Percentiles rank a stretch among this genome's conserved stretches.
Conservation (phyloP, 495 filamentous ascomycete genomes). For the Immersiella caudata region DNA sequence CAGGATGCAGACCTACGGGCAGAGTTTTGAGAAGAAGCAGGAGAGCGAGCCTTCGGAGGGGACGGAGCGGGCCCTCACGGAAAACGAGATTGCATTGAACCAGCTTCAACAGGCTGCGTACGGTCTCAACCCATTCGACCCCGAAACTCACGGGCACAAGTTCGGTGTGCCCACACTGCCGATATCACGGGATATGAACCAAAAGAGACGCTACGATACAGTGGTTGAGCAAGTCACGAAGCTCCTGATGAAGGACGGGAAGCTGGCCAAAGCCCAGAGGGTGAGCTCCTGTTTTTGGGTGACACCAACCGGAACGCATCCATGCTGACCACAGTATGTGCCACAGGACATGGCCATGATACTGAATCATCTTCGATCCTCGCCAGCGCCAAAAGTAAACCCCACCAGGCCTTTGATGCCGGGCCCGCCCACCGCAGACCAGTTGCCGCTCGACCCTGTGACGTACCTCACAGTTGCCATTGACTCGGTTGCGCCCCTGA, state of each 20-base stretch:
- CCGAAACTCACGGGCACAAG: constrained; percentile 62
- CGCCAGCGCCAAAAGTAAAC: constrained; percentile 71
- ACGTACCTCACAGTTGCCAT: constrained; percentile 84
- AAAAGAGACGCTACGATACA: constrained; percentile 78
- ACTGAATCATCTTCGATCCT: constrained; percentile 83
- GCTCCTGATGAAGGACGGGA: constrained; percentile 87
- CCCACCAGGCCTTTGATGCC: constrained; percentile 71
- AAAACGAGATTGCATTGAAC: constrained; percentile 42
- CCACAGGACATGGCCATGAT: constrained; percentile 82
- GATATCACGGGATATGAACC: constrained; percentile 60
- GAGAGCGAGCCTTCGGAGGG: not conserved
- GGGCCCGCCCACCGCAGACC: constrained; percentile 67
- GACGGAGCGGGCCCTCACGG: not conserved
- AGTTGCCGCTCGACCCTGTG: constrained; percentile 77
- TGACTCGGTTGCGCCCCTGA: constrained; percentile 90
- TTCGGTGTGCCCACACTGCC: constrained; percentile 71
- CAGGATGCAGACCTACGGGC: constrained; percentile 4
- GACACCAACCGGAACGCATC: not conserved
- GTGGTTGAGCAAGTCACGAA: constrained; percentile 84
- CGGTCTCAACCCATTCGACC: constrained; percentile 35
- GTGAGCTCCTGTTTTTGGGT: constrained; percentile 51
- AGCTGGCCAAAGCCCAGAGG: constrained; percentile 78
- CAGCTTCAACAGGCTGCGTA: constrained; percentile 41
- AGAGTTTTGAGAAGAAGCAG: not conserved
- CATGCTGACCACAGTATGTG: constrained; percentile 19